These are phyloP conservation scores for Diaporthe sp. DNA, from an alignment of 2,329 filamentous ascomycete genomes.

Conservation along the genomic window DNA sequence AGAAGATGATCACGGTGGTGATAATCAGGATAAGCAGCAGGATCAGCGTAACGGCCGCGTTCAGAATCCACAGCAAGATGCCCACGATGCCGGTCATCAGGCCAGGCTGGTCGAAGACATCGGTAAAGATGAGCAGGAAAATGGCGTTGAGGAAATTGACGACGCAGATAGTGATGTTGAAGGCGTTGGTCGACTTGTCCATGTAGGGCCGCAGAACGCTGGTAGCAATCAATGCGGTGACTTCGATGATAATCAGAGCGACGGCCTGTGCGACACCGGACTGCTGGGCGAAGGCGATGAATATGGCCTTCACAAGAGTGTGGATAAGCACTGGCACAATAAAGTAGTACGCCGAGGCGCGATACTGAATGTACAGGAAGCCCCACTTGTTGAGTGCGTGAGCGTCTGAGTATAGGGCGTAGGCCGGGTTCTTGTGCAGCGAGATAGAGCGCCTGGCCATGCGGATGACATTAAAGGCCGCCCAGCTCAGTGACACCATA, in stretches of 20 bases:
- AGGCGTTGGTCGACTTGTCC: conserved; percentile 94
- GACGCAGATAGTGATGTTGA: conserved; percentile 87
- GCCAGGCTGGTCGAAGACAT: conserved; percentile 82
- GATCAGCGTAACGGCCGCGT: conserved; percentile 82
- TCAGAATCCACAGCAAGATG: conserved; percentile 86
- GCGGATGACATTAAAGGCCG: conserved; percentile 84
- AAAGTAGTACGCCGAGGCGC: conserved; percentile 90
- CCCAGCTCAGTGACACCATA: conserved; percentile 80
- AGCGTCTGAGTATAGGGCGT: conserved; percentile 90
- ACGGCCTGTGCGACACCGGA: conserved; percentile 79
- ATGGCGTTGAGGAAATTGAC: conserved; percentile 88
- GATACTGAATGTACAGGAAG: conserved; percentile 91
- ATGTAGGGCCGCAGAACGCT: conserved; percentile 89
- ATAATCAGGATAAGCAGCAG: conserved; percentile 84
- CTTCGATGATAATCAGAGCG: conserved; percentile 82
- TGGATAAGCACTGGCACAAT: conserved; percentile 82
- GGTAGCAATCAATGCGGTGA: conserved; percentile 77
- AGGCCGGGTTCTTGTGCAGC: conserved; percentile 92
- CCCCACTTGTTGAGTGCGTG: conserved; percentile 92
- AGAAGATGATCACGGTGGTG: conserved; percentile 74
- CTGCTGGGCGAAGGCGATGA: conserved; percentile 81
- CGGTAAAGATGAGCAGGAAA: conserved; percentile 86
- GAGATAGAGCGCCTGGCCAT: conserved; percentile 83
- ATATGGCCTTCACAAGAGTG: conserved; percentile 83
- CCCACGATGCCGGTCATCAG: conserved; percentile 87